Evolutionary conservation across 2,329 filamentous ascomycete species (phyloP), one percentile per base, ranked within the genome.

Genomic region (Trichocomaceae sp.): DNA sequence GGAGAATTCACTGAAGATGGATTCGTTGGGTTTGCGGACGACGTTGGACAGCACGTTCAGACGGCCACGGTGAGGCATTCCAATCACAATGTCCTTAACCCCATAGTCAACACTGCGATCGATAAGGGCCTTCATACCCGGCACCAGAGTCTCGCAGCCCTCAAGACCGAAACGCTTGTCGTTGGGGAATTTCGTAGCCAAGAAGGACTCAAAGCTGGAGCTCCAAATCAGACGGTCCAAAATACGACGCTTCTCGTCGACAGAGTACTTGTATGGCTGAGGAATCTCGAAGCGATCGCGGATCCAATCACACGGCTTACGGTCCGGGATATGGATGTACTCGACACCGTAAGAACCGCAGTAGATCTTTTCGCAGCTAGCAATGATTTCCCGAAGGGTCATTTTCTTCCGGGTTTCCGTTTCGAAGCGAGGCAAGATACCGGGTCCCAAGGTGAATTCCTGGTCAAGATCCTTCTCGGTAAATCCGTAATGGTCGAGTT

Each of bases 101-200:
- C 93, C 93, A 68, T 96, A 96, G 72, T 99, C 93, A 64, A 99
- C 93, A 69, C 91, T 96, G 68, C 93, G 88, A 75, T 99, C 93
- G 62, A 99, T 99, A 60, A 99, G 79, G 52, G 93, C 93, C 81
- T 99, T 99, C 93, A 99, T 99, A 72, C 93, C 93, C 26, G 93
- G 93, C 57, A 99, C 95, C 62, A 99, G 82, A 55, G 90, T 92
- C 75, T 99, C 93, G 69, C 91, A 95, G 70, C 93, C 93, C 77
- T 99, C 93, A 26, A 99, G 83, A 77, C 93, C 93, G 75, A 99
- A 99, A 69, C 93, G 89, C 83, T 99, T 99, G 78, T 99, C 93
- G 75, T 99, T 99, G 72, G 93, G 93, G 76, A 96, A 97, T 76
- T 99, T 99, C 57, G 90, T 96, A 55, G 93, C 86, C 63, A 95